Evolutionary conservation across 1,284 basidiomycete genomes (phyloP).

Genomic region (Austroboletus rostrupii): DNA sequence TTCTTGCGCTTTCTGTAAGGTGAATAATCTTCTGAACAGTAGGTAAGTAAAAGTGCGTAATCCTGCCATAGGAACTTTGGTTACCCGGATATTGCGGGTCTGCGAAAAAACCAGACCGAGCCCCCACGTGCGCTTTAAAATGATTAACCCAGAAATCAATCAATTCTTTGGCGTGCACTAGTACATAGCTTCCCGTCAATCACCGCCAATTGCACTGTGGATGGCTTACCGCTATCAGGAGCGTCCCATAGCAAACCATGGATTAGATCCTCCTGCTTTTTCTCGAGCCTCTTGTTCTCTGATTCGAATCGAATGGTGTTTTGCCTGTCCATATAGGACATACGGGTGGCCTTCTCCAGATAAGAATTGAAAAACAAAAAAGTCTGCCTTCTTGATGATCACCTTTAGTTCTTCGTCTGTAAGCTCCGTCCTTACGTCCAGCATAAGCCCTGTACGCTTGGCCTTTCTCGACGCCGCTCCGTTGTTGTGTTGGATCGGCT

Average conservation of each 20-base stretch:
- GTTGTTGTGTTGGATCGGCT: conserved; percentile 13
- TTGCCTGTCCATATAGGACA: conserved; percentile 64
- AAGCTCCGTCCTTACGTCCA: conserved; percentile 70
- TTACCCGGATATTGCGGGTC: conserved; percentile 34
- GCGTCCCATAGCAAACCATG: conserved; percentile 67
- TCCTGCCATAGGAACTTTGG: neutral
- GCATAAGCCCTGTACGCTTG: conserved; percentile 40
- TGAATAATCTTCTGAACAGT: conserved; percentile 15
- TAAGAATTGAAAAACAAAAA: conserved; percentile 1
- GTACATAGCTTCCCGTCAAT: conserved; percentile 3
- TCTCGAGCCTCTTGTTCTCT: conserved; percentile 52
- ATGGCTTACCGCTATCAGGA: conserved; percentile 56
- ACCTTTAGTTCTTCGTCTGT: conserved; percentile 78
- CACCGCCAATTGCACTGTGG: neutral
- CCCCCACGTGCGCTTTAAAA: conserved; percentile 64
- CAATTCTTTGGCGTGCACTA: conserved; percentile 62
- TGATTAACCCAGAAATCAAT: conserved; percentile 69
- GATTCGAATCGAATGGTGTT: conserved; percentile 47
- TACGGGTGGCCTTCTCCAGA: conserved; percentile 50
- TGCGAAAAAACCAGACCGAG: conserved; percentile 49
- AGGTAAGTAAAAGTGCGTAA: neutral
- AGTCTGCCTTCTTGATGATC: conserved; percentile 2
- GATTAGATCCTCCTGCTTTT: conserved; percentile 48
- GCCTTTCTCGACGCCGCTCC: conserved; percentile 30
- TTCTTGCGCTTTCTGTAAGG: conserved; percentile 26